These are phyloP conservation scores for Micromonas pusilla DNA, from an alignment of 139 green algal genomes.

Conservation along the genomic window DNA sequence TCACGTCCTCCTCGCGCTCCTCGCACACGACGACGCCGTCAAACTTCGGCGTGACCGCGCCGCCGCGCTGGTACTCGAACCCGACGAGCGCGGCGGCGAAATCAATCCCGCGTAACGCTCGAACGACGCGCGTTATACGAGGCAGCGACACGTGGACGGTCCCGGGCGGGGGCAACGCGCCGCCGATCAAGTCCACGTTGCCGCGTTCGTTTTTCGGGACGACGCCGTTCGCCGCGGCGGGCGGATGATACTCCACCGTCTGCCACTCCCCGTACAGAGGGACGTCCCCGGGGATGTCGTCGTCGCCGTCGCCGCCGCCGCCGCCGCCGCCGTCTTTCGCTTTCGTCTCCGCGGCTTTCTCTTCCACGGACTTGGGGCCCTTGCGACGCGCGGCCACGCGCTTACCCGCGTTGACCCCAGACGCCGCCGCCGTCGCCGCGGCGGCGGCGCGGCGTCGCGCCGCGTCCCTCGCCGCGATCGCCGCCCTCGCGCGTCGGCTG, in stretches of 20 bases:
- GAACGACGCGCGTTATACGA: background rate
- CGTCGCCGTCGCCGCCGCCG: background rate
- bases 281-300: background rate
- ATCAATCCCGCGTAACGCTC: background rate
- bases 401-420: too few relatives aligned
- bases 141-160: background rate
- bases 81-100: constrained; percentile 13
- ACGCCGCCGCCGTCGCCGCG: background rate
- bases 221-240: background rate
- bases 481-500: background rate
- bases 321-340: background rate
- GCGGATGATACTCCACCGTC: background rate
- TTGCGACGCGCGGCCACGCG: background rate
- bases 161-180: constrained; percentile 11
- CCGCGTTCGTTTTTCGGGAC: constrained; percentile 24
- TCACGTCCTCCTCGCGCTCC: constrained; percentile 8
- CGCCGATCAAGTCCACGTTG: constrained; percentile 15
- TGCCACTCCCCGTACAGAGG: constrained; percentile 26
- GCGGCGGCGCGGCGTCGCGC: background rate
- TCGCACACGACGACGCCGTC: constrained; percentile 21
- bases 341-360: background rate
- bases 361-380: background rate
- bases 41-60: background rate
- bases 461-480: background rate
- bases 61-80: constrained; percentile 16